These are phyloP conservation scores for Schizochytrium sp. DNA, from an alignment of 108 stramenopile species.

Conservation along the genomic window DNA sequence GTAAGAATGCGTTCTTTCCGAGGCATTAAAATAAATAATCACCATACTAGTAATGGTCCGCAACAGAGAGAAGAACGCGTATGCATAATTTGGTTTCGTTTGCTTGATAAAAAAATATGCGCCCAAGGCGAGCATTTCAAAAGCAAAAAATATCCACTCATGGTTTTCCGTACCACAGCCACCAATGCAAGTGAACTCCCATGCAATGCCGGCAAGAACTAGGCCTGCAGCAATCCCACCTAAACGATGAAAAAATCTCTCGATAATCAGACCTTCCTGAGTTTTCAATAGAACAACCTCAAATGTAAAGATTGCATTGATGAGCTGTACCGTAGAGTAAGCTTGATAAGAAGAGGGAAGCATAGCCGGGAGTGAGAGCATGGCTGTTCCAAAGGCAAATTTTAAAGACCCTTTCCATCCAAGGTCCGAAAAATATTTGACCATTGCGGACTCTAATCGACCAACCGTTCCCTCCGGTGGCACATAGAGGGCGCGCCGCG, in stretches of 20 bases:
- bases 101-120: not conserved
- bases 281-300: constrained; percentile 19
- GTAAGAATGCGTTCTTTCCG: not conserved
- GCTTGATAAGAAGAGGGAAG: not conserved
- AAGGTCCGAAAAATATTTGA: not conserved
- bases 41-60: constrained; percentile 39
- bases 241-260: not conserved
- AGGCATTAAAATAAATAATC: not conserved
- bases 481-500: not conserved
- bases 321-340: constrained; percentile 11
- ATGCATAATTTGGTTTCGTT: not conserved
- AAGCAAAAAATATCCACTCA: not conserved
- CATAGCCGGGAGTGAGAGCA: not conserved
- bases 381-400: not conserved
- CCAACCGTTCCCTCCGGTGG: not conserved
- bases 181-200: not conserved
- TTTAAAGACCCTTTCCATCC: constrained; percentile 1
- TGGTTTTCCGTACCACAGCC: not conserved
- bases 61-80: not conserved
- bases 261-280: constrained; percentile 31
- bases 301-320: constrained; percentile 27
- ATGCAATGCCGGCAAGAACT: not conserved
- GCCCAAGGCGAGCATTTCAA: not conserved
- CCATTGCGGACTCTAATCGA: not conserved
- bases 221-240: not conserved